Percentiles rank a stretch among this genome's conserved stretches.
These are phyloP conservation scores for Candida anglica DNA, from an alignment of 805 yeast species.

Conservation along the genomic window DNA sequence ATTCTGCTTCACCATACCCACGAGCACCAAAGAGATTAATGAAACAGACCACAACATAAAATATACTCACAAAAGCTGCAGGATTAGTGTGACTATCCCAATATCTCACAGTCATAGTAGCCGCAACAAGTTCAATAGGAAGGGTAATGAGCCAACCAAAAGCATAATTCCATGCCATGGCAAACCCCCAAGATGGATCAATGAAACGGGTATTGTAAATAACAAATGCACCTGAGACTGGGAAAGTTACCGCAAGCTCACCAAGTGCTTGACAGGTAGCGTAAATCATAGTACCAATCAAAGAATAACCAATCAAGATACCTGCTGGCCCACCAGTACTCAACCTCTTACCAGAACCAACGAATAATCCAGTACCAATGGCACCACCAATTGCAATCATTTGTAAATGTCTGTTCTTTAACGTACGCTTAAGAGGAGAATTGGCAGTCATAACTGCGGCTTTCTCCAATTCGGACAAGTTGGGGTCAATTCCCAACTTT, in stretches of 20 bases:
- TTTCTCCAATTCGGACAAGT: constrained; percentile 22
- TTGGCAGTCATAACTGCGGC: constrained; percentile 37
- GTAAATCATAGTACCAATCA: constrained; percentile 55
- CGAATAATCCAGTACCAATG: constrained; percentile 65
- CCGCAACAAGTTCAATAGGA: constrained; percentile 56
- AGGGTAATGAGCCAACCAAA: constrained; percentile 34
- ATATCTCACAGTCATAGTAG: constrained; percentile 49
- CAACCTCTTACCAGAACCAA: constrained; percentile 60
- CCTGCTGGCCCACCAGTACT: constrained; percentile 62
- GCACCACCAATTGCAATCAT: constrained; percentile 69
- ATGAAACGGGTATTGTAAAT: constrained; percentile 57
- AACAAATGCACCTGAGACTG: constrained; percentile 63
- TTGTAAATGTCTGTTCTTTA: constrained; percentile 57
- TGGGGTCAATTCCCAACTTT: constrained; percentile 8
- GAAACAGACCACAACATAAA: constrained; percentile 40
- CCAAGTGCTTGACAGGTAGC: constrained; percentile 59
- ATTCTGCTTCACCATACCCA: constrained; percentile 59
- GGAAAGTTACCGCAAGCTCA: constrained; percentile 57
- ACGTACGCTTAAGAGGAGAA: constrained; percentile 52
- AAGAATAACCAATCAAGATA: constrained; percentile 50
- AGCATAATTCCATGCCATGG: constrained; percentile 35
- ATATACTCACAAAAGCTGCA: constrained; percentile 56
- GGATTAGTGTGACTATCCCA: constrained; percentile 51
- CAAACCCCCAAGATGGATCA: constrained; percentile 60
- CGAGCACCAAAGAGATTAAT: constrained; percentile 52